Evolutionary conservation across 2,329 filamentous ascomycete species (phyloP), one percentile per base, ranked within the genome.

Genomic region (Pseudogymnoascus sp.): DNA sequence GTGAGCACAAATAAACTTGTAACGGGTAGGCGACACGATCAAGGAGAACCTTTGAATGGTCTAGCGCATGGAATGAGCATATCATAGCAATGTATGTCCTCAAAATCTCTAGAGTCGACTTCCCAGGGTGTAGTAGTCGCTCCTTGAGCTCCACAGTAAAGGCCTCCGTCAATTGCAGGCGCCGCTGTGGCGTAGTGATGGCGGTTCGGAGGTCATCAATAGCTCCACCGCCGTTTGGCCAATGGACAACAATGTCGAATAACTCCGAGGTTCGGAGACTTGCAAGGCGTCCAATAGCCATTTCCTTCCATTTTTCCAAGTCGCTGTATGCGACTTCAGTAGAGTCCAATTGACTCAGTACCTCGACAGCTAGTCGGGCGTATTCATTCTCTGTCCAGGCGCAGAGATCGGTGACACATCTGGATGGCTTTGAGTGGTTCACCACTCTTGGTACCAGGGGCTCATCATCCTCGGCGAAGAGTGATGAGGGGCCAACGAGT

Each of bases 1-100:
- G 81, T 63, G 88, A 86, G 68, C 88, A 89, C 12, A 93, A 77
- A 68, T 92, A 92, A n/a, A 87, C 74, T 65, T 91, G 87, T 42
- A 93, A 80, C 0, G 87, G 86, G 58, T 85, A 83, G 7, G 89
- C 88, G 48, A 92, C 88, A 39, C 89, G 83, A 69, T 90, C 86
- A 2, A 93, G 79, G 5, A 93, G 77, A 1, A 93, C 90, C 65
- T 90, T 90, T 59, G 89, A 90, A 59, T 88, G 83, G 69, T 93
- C 90, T 3, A 93, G 78, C 27, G 84, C 82, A 69, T 90, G 87
- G 67, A 92, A 91, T 0, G 88, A 86, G 63, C 85, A 84, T 64
- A 93, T 92, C 76, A 92, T 88, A 66, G 84, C 86, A 63, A 92
- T 90, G 73, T 93, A 93, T 2, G 88, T 85, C 67, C 87, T 85